These are phyloP conservation scores for Claviceps paspali DNA, from an alignment of 2,329 filamentous ascomycete genomes.

Conservation along the genomic window DNA sequence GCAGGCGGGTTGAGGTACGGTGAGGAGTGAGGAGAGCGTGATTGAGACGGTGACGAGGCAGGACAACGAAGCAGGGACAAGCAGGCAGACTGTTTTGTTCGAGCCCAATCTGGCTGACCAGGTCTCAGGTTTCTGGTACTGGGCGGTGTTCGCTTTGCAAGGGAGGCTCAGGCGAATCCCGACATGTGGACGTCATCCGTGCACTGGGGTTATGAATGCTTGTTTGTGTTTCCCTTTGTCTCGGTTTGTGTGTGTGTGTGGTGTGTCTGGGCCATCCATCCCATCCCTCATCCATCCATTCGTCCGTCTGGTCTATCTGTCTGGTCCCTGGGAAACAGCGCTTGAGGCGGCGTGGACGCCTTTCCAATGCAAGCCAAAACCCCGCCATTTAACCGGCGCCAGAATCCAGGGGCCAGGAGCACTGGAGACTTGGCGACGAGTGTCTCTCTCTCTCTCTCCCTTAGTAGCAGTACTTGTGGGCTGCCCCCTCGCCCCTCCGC, in stretches of 20 bases:
- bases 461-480: too few species aligned
- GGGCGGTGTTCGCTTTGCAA: neutral
- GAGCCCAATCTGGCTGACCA: too few species aligned
- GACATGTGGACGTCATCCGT: slow-evolving; percentile 4
- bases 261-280: too few species aligned
- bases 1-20: too few species aligned
- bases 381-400: neutral
- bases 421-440: too few species aligned
- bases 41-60: neutral
- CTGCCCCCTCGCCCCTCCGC: too few species aligned
- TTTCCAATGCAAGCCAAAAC: neutral
- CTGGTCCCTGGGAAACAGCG: neutral
- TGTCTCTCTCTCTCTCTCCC: too few species aligned
- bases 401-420: neutral
- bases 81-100: too few species aligned
- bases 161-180: slow-evolving; percentile 1
- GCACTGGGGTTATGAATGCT: neutral
- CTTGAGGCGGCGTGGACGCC: neutral
- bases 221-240: neutral
- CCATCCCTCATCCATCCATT: too few species aligned
- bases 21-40: neutral
- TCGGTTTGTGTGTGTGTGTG: too few species aligned
- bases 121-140: slow-evolving; percentile 1
- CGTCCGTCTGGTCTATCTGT: neutral
- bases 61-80: neutral